A percentile compares a stretch with the other conserved stretches of the same genome.
phyloP scores from a whole-genome alignment of 805 yeast genomes.

The Lipomyces spencermartinsiae region DNA sequence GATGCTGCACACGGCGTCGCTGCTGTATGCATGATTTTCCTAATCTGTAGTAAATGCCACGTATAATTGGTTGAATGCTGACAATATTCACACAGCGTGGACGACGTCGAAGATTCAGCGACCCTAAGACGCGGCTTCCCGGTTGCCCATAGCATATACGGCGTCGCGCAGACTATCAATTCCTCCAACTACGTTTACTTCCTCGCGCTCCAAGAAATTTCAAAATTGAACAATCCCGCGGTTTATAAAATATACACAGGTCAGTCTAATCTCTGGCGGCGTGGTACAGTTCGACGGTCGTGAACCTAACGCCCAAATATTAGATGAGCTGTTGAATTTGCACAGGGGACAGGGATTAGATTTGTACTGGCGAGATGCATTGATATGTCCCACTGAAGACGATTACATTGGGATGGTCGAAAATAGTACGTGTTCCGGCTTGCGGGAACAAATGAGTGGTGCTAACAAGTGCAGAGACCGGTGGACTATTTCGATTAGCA shows the following conservation, averaged over 20 bases:
- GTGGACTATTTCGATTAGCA: slow-evolving; percentile 82
- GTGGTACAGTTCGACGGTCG: not conserved
- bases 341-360: slow-evolving; percentile 93
- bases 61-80: not conserved
- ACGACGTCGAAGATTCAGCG: slow-evolving; percentile 87
- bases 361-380: slow-evolving; percentile 81
- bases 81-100: slow-evolving; percentile 54
- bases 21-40: slow-evolving; percentile 48
- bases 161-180: slow-evolving; percentile 80
- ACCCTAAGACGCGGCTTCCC: slow-evolving; percentile 75
- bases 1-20: slow-evolving; percentile 67
- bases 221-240: slow-evolving; percentile 44
- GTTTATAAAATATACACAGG: slow-evolving; percentile 35
- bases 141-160: slow-evolving; percentile 78
- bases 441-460: not conserved
- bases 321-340: slow-evolving; percentile 77
- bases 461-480: slow-evolving; percentile 57
- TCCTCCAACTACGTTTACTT: slow-evolving; percentile 85
- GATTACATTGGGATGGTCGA: slow-evolving; percentile 81
- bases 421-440: slow-evolving; percentile 54
- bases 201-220: slow-evolving; percentile 62
- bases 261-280: slow-evolving; percentile 3
- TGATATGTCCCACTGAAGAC: slow-evolving; percentile 61
- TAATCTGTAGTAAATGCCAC: not conserved
- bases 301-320: slow-evolving; percentile 52